Conservation (phyloP, 371 early-diverging fungal genomes). For the Circinella minor region DNA sequence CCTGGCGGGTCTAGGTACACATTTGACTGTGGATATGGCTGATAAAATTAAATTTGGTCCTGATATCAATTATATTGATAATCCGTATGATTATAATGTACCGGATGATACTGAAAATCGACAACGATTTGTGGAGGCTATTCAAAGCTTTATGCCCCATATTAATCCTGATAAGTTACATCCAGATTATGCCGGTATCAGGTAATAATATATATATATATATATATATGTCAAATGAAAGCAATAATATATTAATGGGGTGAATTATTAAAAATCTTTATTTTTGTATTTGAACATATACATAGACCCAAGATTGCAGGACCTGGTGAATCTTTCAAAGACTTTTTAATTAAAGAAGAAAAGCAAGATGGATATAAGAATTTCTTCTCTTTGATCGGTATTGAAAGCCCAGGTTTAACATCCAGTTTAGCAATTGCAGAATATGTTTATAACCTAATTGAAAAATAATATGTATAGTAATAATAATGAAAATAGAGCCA, state of each 20-base stretch:
- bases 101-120: slow-evolving; percentile 47
- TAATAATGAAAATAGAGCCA: not conserved
- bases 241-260: no score
- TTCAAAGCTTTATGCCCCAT: slow-evolving; percentile 68
- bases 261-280: not conserved
- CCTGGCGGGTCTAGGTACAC: slow-evolving; percentile 78
- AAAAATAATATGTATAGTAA: slow-evolving; percentile 6
- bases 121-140: slow-evolving; percentile 55
- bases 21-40: slow-evolving; percentile 83
- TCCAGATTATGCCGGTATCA: slow-evolving; percentile 83
- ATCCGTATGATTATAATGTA: slow-evolving; percentile 64
- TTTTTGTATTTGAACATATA: not conserved
- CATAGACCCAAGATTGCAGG: slow-evolving; percentile 81
- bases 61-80: slow-evolving; percentile 67
- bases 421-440: slow-evolving; percentile 85
- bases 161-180: slow-evolving; percentile 60
- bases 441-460: slow-evolving; percentile 56
- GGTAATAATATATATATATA: slow-evolving; percentile 39
- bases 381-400: slow-evolving; percentile 81
- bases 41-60: slow-evolving; percentile 86
- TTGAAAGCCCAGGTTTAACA: slow-evolving; percentile 92
- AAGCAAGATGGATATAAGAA: slow-evolving; percentile 46
- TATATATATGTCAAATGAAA: not conserved
- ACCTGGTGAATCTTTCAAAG: slow-evolving; percentile 74
- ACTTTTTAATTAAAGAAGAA: slow-evolving; percentile 79